phyloP scores from a whole-genome alignment of 257 asterid genomes.

The Echium plantagineum region DNA sequence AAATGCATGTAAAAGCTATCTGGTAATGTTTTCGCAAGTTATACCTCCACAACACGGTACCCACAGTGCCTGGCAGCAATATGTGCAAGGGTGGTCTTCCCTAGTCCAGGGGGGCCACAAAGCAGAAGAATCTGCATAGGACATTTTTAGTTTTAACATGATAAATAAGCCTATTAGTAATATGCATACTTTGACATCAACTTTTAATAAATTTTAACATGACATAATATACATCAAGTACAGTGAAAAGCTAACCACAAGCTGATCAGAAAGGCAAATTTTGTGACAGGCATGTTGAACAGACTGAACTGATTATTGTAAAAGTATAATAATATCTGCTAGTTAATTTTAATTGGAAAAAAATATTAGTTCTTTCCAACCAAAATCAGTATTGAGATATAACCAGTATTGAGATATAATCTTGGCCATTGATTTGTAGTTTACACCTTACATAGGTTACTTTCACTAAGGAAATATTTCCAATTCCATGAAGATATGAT shows the following conservation, averaged over 20 bases:
- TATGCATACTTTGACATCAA: neutral
- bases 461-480: neutral
- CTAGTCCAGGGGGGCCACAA: slow-evolving; percentile 98
- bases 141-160: slow-evolving; percentile 9
- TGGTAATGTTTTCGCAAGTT: neutral
- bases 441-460: too few species aligned
- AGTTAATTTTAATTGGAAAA: neutral
- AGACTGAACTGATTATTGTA: neutral
- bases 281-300: neutral
- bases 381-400: too few species aligned
- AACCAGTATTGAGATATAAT: too few species aligned
- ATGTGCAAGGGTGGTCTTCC: slow-evolving; percentile 99
- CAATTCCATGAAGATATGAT: neutral
- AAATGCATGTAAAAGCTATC: neutral
- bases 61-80: slow-evolving; percentile 98
- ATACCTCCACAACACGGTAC: slow-evolving; percentile 91
- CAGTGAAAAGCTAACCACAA: neutral
- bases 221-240: too few species aligned
- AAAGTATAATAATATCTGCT: neutral
- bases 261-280: neutral
- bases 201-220: too few species aligned
- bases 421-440: too few species aligned
- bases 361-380: neutral
- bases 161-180: slow-evolving; percentile 5
- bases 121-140: slow-evolving; percentile 73